Evolutionary conservation across 305 asterid genomes (phyloP).

Genomic region (Fraxinus baroniana): DNA sequence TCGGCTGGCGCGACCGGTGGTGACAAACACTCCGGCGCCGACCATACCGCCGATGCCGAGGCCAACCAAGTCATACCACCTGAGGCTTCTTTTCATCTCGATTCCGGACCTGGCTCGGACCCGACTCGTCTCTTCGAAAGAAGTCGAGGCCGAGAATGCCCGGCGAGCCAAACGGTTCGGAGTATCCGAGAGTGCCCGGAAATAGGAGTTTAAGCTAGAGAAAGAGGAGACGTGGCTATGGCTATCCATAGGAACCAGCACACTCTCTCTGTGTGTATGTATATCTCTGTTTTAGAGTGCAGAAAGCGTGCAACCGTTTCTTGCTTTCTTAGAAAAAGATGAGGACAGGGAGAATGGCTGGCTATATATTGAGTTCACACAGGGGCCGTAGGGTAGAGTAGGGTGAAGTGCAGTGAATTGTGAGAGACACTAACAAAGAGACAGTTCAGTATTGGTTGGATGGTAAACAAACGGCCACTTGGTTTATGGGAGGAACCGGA

Average conservation of each 20-base stretch:
- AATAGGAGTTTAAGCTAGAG: conserved; percentile 51
- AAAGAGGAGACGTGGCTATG: conserved; percentile 48
- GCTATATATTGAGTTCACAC: background rate
- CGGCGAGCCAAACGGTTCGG: conserved; percentile 70
- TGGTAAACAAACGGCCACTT: conserved; percentile 22
- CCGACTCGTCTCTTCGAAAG: background rate
- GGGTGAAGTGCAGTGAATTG: too few relatives aligned
- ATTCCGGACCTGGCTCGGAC: background rate
- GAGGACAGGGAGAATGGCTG: conserved; percentile 10
- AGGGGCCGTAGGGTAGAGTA: background rate
- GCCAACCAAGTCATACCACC: conserved; percentile 75
- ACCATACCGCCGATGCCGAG: conserved; percentile 93
- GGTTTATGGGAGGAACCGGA: conserved; percentile 18
- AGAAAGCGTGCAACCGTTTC: background rate
- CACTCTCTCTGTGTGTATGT: background rate
- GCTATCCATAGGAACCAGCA: conserved; percentile 38
- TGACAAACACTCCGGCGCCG: conserved; percentile 92
- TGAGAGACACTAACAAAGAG: conserved; percentile 2
- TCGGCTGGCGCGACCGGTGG: conserved; percentile 66
- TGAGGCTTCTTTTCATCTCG: conserved; percentile 38
- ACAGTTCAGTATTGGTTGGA: background rate
- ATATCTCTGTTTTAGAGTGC: background rate
- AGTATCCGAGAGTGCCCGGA: conserved; percentile 74
- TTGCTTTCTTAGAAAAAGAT: background rate
- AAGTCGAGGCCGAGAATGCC: conserved; percentile 27